These are phyloP conservation scores for Heterobasidion annosum DNA, from an alignment of 1,284 basidiomycete species.

Conservation along the genomic window DNA sequence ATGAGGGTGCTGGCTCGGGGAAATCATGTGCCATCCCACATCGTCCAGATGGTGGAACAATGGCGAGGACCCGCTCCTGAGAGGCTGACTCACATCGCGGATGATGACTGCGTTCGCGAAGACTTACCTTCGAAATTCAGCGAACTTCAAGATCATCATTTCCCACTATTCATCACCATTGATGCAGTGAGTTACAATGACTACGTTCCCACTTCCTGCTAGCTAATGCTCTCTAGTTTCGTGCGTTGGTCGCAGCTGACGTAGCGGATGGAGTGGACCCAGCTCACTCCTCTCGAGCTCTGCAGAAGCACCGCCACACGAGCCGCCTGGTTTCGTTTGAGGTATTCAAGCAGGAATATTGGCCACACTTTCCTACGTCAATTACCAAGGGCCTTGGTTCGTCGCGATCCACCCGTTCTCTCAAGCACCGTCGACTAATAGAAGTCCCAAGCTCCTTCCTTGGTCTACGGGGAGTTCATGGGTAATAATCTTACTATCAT, in stretches of 20 bases:
- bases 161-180: conserved; percentile 64
- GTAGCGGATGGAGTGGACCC: too few species aligned
- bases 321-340: conserved; percentile 35
- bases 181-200: conserved; percentile 34
- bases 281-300: too few species aligned
- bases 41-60: conserved; percentile 18
- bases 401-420: conserved; percentile 3
- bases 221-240: conserved; percentile 2
- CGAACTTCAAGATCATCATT: conserved; percentile 50
- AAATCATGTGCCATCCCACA: conserved; percentile 18
- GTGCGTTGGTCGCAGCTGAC: background rate
- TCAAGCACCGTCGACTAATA: background rate
- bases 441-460: conserved; percentile 37
- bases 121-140: conserved; percentile 51
- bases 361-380: conserved; percentile 51
- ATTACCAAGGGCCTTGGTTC: conserved; percentile 50
- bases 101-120: conserved; percentile 34
- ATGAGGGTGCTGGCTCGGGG: conserved; percentile 16
- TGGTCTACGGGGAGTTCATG: conserved; percentile 64
- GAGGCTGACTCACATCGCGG: conserved; percentile 27
- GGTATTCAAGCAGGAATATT: conserved; percentile 45
- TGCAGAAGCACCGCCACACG: too few species aligned
- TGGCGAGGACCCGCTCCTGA: conserved; percentile 15
- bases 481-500: conserved; percentile 23
- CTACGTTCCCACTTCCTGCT: background rate